Evolutionary conservation across 495 filamentous ascomycete genomes (phyloP).

Genomic region (Lindgomyces ingoldianus): DNA sequence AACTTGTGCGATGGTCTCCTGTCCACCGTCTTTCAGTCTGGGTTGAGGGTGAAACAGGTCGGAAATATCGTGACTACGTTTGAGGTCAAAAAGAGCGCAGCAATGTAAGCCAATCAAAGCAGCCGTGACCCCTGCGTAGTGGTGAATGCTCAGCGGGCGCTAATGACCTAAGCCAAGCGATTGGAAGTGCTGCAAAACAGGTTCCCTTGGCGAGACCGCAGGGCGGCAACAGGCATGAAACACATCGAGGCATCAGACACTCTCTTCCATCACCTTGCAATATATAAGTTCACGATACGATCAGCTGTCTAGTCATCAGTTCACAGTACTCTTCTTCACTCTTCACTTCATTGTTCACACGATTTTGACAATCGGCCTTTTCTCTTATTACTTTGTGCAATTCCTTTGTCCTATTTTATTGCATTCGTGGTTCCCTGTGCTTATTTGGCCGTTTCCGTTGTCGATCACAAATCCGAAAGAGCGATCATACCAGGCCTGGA

Average conservation of each 20-base stretch:
- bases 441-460: slow-evolving; percentile 24
- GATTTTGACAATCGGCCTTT: slow-evolving; percentile 24
- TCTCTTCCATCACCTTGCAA: neutral
- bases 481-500: slow-evolving; percentile 18
- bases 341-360: slow-evolving; percentile 10
- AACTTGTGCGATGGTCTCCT: slow-evolving; percentile 5
- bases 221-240: slow-evolving; percentile 19
- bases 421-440: neutral
- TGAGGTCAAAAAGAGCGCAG: neutral
- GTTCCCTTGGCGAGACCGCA: neutral
- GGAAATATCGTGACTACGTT: slow-evolving; percentile 27
- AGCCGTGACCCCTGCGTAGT: neutral
- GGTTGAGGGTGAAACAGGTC: slow-evolving; percentile 23
- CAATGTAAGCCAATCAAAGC: slow-evolving; percentile 24
- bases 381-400: slow-evolving; percentile 10
- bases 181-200: slow-evolving; percentile 14
- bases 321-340: slow-evolving; percentile 6
- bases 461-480: slow-evolving; percentile 25
- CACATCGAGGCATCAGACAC: neutral
- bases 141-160: slow-evolving; percentile 9
- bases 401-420: neutral
- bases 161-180: slow-evolving; percentile 26
- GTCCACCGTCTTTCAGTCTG: slow-evolving; percentile 18
- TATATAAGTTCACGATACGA: neutral
- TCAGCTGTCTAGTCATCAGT: neutral